Base-by-base conservation (phyloP, 345 rosid species). In the Gynandropsis gynandra region DNA sequence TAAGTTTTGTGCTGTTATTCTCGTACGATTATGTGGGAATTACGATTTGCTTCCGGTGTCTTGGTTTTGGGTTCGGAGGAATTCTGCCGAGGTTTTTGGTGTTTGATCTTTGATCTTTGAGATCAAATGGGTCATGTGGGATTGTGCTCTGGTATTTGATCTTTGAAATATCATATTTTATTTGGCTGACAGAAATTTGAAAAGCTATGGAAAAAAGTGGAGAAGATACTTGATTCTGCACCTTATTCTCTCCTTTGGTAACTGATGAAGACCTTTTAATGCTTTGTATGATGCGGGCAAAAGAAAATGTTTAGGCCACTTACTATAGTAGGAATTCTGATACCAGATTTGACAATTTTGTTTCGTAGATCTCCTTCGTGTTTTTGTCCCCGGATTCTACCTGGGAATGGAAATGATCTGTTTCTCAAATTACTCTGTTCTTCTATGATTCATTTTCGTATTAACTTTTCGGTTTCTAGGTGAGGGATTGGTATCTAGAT, bases 401-500 rank as follows among this genome's bases (percentile, higher is more conserved):
- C 5, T 24, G 4, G 29, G 29, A 24, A 24, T 24, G 5, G 29
- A 24, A 24, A 2, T 24, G 29, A 24, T 24, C 29, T 24, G 29
- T 24, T 24, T 24, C 29, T 24, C 29, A 24, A 24, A 5, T 24
- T 24, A 24, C 2, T 24, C 29, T 5, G 29, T 24, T 24, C 29
- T 24, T 24, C 4, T 33, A 8, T 33, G 42, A 42, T 24, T 9
- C 33, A 2, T 21, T 47, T 29, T 46, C 20, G 33, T 44, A 7
- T 34, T 48, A 33, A 4, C 37, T 46, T 34, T 68, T 29, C 9
- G 16, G 43, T 64, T 46, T 49, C n/a, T 59, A 93, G 99, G 99
- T 93, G 47, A 78, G 99, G 46, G 97, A 93, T 61, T 93, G 99
- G 99, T 93, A 93, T 70, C 47, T 93, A 79, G 97, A 93, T 56